Evolutionary conservation across 306 rosid genomes (phyloP), one percentile per base, ranked within the genome.

Genomic region (Prunus mira): DNA sequence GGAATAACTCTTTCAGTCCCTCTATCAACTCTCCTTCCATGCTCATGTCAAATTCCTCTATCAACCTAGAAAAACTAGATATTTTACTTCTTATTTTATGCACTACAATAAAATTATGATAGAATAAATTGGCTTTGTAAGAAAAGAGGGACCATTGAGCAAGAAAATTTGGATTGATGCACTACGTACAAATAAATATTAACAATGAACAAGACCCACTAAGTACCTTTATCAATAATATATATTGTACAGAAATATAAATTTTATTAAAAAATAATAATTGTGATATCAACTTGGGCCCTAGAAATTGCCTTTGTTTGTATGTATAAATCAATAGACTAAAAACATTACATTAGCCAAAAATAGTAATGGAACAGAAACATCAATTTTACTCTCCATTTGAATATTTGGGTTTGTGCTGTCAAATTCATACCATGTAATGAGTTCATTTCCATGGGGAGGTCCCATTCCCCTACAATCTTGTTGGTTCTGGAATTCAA

Each of bases 81-180:
- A 54, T 54, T 20, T 57, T 58, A 55, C 20, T 55, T 7, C 25
- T 27, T 61, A 15, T 52, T 15, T 68, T 47, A 27, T 68, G 24
- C 3, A 46, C 51, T 22, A 57, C 6, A 14, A 55, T 20, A 71
- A 4, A 30, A 54, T 32, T 52, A 24, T 27, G 28, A 38, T 2
- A 12, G 22, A 71, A 28, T 15, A 71, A 52, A 32, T 52, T 71
- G 45, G 52, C 65, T 20, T 55, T 54, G 75, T 9, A 17, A 46
- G 52, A 41, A 20, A 66, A 3, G 22, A 15, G 22, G 24, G 24
- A 69, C 62, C 25, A 70, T 9, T 57, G 14, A 60, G 38, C 65
- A 60, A 60, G 38, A 60, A 70, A 51, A 28, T 70, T 50, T 70
- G 74, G 63, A 32, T 71, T 20, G 50, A 34, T 20, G 22, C 46